Evolutionary conservation across 768 basidiomycete genomes (phyloP).

Genomic region (Tricholoma hemisulphureum): DNA sequence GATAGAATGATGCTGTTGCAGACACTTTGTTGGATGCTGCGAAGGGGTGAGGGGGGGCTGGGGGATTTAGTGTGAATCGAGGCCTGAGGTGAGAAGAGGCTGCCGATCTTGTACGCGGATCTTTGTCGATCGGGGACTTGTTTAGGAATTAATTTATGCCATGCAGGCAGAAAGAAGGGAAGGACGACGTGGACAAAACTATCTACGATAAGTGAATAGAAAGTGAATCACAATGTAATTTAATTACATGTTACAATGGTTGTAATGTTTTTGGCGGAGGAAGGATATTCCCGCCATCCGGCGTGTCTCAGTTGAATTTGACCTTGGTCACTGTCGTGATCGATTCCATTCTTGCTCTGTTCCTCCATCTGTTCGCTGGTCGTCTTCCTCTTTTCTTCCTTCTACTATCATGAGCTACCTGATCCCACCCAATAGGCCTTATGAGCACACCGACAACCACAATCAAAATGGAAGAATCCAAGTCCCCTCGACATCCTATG

Average conservation of each 20-base stretch:
- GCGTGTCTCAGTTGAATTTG: constrained; percentile 12
- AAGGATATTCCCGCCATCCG: not conserved
- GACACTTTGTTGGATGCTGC: constrained; percentile 7
- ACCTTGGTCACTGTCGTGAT: not conserved
- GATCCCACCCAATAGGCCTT: constrained; percentile 13
- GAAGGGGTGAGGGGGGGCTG: constrained; percentile 9
- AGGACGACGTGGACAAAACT: no score
- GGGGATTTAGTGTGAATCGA: not conserved
- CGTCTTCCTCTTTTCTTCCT: not conserved
- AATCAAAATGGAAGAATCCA: constrained; percentile 11
- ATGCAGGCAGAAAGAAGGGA: no score
- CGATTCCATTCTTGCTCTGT: not conserved
- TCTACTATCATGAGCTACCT: constrained; percentile 23
- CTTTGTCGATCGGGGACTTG: not conserved
- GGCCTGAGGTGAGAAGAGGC: not conserved
- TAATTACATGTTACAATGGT: no score
- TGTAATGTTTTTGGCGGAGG: not conserved
- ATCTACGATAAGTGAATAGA: no score
- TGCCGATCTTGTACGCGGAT: not conserved
- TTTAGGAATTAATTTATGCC: not conserved
- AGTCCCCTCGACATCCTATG: constrained; percentile 8
- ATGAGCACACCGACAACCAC: constrained; percentile 1
- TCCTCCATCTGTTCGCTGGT: constrained; percentile 7
- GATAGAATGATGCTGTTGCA: not conserved
- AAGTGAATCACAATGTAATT: no score